Base-by-base conservation (phyloP, 2,329 filamentous ascomycete species). In the Pseudonectria foliicola region DNA sequence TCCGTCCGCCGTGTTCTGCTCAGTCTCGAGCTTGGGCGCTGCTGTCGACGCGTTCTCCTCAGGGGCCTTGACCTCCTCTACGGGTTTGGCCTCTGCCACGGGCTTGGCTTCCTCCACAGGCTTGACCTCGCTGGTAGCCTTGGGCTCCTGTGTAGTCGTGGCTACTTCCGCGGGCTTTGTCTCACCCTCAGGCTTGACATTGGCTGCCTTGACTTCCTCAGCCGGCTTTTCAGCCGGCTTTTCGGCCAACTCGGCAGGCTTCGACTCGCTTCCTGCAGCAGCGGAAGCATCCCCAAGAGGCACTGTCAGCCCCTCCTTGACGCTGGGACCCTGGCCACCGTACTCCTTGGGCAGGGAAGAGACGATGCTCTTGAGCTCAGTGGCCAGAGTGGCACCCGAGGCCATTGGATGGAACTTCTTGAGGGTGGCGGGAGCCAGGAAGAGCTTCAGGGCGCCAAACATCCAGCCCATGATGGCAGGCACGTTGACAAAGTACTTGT, bases 401-500 rank as follows among this genome's bases (percentile, higher is more conserved):
- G 73, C 71, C 65, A 89, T 77, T 29, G 83, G 83, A 53, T 86
- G 82, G 63, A 88, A 86, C 57, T 88, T 88, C 65, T 81, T 81
- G 46, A 83, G 71, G 1, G 84, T 88, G 53, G 82, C 81, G 32
- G 78, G 70, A 21, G 80, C 77, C 28, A 88, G 67, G 57, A 89
- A 82, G 13, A 85, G 62, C 67, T 87, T 88, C 67, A 88, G 81
- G 35, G 81, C 72, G 13, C 70, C 67, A 58, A 84, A 88, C 56
- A 88, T 75, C 71, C 89, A 95, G 37, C 86, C 85, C 89, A 95
- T 95, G 52, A 95, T 71, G 37, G 80, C 63, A 0, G 90, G 90
- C 6, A 95, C 86, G 53, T 95, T 95, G 64, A 95, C 84, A 57
- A 95, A 95, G 72, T 89, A 95, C 70, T 95, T 95, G 66, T 90